Evolutionary conservation across 1,284 basidiomycete species (phyloP).

Genomic region (Trichosporon coremiiforme): DNA sequence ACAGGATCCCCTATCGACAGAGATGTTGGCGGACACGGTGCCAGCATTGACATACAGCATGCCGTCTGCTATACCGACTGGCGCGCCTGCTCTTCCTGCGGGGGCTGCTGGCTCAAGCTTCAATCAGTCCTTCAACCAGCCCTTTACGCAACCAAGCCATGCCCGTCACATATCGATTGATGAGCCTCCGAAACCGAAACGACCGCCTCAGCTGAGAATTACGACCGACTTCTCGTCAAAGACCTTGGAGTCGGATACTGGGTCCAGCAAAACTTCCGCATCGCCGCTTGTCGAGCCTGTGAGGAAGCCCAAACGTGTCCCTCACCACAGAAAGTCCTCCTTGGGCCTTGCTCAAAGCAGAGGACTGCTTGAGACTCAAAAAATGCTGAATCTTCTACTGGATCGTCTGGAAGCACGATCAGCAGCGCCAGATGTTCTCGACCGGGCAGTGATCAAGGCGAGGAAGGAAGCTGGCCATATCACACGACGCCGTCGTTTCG

Average conservation of each 20-base stretch:
- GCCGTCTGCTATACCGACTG: slow-evolving; percentile 25
- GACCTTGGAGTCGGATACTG: not conserved
- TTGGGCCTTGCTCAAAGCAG: slow-evolving; percentile 23
- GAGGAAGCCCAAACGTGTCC: not conserved
- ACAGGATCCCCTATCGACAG: slow-evolving; percentile 33
- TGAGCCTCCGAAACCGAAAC: slow-evolving; percentile 9
- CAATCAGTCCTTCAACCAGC: not conserved
- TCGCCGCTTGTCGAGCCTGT: not conserved
- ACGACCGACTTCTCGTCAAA: not conserved
- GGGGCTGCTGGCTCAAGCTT: slow-evolving; percentile 3
- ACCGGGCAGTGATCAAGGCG: slow-evolving; percentile 39
- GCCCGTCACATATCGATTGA: slow-evolving; percentile 11
- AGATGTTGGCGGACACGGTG: slow-evolving; percentile 21
- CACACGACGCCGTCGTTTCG: slow-evolving; percentile 5
- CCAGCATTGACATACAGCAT: slow-evolving; percentile 27
- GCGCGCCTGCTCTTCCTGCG: not conserved
- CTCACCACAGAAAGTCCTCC: slow-evolving; percentile 10
- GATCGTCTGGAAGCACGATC: slow-evolving; percentile 44
- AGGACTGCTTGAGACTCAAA: slow-evolving; percentile 50
- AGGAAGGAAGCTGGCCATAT: slow-evolving; percentile 21
- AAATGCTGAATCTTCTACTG: slow-evolving; percentile 46
- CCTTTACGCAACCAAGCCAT: not conserved
- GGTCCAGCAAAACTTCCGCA: not conserved
- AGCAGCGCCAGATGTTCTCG: slow-evolving; percentile 43
- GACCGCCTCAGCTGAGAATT: not conserved